phyloP scores from a whole-genome alignment of 2,329 filamentous ascomycete genomes.

The Escovopsis sp. region DNA sequence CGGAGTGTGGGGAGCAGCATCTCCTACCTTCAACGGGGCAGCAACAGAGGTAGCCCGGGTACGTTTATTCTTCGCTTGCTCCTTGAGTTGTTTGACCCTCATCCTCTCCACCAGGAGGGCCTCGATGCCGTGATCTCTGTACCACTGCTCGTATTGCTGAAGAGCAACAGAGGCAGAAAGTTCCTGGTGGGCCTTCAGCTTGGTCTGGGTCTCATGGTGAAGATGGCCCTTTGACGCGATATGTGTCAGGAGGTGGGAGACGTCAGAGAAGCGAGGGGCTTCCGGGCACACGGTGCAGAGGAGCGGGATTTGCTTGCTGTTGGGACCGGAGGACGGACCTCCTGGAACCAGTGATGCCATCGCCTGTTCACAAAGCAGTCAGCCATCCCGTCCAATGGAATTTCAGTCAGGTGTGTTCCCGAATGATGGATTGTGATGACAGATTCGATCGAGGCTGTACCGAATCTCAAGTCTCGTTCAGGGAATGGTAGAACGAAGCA shows the following conservation, averaged over 20 bases:
- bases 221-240: conserved; percentile 87
- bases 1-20: not conserved
- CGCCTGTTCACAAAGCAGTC: conserved; percentile 11
- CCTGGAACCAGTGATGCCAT: conserved; percentile 21
- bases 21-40: conserved; percentile 10
- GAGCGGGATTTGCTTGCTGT: conserved; percentile 42
- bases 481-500: not conserved
- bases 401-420: too few species aligned
- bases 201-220: conserved; percentile 66
- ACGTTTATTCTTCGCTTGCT: conserved; percentile 36
- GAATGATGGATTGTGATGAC: too few species aligned
- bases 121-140: conserved; percentile 53
- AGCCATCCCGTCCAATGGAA: not conserved
- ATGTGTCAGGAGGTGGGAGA: conserved; percentile 85
- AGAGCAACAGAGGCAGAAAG: conserved; percentile 46
- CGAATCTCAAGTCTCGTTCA: too few species aligned
- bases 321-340: conserved; percentile 9
- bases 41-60: conserved; percentile 10
- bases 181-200: conserved; percentile 55
- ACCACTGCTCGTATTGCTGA: conserved; percentile 64
- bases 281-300: conserved; percentile 73
- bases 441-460: not conserved
- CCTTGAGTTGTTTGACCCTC: conserved; percentile 58
- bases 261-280: conserved; percentile 68
- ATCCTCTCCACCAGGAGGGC: conserved; percentile 63